Conservation (phyloP, 2,329 filamentous ascomycete genomes). For the Diaporthe nobilis region DNA sequence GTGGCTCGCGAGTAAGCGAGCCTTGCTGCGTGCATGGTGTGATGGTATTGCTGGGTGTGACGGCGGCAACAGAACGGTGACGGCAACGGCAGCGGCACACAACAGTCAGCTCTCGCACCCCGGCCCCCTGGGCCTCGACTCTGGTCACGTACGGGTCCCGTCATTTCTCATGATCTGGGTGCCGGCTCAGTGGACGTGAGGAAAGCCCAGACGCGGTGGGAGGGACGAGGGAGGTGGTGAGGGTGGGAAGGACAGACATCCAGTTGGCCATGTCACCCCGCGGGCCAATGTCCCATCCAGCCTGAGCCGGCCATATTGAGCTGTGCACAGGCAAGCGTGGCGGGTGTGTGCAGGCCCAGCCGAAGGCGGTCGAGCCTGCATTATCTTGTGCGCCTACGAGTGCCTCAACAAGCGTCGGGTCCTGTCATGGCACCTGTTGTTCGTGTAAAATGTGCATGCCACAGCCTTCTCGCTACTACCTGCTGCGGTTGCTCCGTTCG, state of each 20-base stretch:
- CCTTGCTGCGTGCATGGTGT: conserved; percentile 7
- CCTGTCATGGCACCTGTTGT: not conserved
- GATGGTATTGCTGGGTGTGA: conserved; percentile 8
- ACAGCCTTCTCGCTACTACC: conserved; percentile 9
- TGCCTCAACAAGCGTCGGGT: conserved; percentile 6
- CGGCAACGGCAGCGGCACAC: not conserved
- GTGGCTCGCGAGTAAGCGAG: conserved; percentile 9
- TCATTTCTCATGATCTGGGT: not conserved
- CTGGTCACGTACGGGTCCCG: not conserved
- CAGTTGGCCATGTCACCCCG: conserved; percentile 16
- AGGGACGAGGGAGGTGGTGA: conserved; percentile 14
- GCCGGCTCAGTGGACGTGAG: conserved; percentile 22
- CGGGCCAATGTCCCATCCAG: not conserved
- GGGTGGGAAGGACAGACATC: conserved; percentile 22
- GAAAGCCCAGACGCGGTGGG: conserved; percentile 23
- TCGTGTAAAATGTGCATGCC: not conserved
- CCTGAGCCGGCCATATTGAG: not conserved
- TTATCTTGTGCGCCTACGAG: conserved; percentile 8
- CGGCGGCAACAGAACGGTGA: conserved; percentile 4
- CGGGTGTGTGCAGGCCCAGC: conserved; percentile 8
- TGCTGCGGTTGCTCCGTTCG: not conserved
- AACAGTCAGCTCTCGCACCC: not conserved
- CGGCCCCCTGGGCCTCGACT: not conserved
- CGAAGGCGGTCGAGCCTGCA: conserved; percentile 21
- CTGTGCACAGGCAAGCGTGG: conserved; percentile 2